Evolutionary conservation across 2,329 filamentous ascomycete species (phyloP).

Genomic region (Hirsutella minnesotensis): DNA sequence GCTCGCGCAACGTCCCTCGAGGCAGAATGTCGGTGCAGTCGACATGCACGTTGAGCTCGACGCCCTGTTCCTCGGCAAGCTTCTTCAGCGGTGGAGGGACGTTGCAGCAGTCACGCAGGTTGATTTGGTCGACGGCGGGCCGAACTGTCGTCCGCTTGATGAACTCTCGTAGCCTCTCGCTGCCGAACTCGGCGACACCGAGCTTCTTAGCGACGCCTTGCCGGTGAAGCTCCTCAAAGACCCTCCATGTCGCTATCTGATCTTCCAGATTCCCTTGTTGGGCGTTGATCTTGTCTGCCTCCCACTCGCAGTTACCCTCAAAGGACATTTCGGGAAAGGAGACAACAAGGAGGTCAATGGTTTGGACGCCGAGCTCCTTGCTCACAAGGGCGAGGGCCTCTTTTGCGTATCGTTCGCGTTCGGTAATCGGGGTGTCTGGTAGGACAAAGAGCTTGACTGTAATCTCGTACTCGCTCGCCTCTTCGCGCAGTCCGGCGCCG

Average conservation of each 20-base stretch:
- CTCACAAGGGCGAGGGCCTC: slow-evolving; percentile 73
- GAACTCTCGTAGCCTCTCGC: slow-evolving; percentile 68
- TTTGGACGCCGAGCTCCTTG: slow-evolving; percentile 63
- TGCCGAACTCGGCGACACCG: slow-evolving; percentile 85
- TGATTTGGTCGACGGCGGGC: slow-evolving; percentile 89
- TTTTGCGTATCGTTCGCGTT: slow-evolving; percentile 57
- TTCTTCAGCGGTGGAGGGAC: slow-evolving; percentile 79
- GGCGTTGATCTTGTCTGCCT: slow-evolving; percentile 51
- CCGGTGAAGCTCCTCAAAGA: slow-evolving; percentile 61
- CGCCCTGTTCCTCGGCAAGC: slow-evolving; percentile 70
- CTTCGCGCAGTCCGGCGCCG: slow-evolving; percentile 62
- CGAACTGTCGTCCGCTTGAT: slow-evolving; percentile 57
- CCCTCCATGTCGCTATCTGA: slow-evolving; percentile 55
- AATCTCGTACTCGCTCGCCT: slow-evolving; percentile 78
- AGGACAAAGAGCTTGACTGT: slow-evolving; percentile 94
- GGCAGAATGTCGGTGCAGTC: slow-evolving; percentile 90
- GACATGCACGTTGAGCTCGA: slow-evolving; percentile 86
- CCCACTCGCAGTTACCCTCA: slow-evolving; percentile 81
- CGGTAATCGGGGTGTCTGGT: slow-evolving; percentile 51
- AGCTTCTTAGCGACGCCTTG: slow-evolving; percentile 62
- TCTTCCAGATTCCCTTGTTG: slow-evolving; percentile 54
- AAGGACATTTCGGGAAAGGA: slow-evolving; percentile 92
- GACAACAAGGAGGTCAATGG: slow-evolving; percentile 79
- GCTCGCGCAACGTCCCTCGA: slow-evolving; percentile 68
- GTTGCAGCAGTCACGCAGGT: slow-evolving; percentile 88